These are phyloP conservation scores for Fusarium metavorans DNA, from an alignment of 2,329 filamentous ascomycete species.

Conservation along the genomic window DNA sequence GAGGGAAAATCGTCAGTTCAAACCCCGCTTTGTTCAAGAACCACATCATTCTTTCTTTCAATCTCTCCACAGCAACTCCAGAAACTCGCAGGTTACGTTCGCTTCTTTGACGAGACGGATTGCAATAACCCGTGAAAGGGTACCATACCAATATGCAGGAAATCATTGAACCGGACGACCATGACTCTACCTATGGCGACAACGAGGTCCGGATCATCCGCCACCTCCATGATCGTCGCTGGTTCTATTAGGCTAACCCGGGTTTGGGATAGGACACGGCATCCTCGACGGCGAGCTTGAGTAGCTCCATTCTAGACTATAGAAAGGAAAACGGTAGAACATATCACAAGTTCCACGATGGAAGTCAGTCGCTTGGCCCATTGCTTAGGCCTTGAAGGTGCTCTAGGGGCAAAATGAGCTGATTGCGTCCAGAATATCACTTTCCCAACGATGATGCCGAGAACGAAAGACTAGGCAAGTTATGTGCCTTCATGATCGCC, in stretches of 20 bases:
- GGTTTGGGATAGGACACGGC: constrained; percentile 3
- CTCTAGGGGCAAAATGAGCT: background rate
- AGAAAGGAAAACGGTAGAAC: constrained; percentile 20
- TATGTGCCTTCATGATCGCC: background rate
- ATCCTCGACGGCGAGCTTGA: constrained; percentile 9
- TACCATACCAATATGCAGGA: background rate
- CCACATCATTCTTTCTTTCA: background rate
- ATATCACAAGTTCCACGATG: constrained; percentile 17
- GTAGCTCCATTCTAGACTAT: constrained; percentile 12
- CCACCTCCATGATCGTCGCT: background rate
- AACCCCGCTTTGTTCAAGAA: background rate
- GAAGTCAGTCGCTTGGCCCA: background rate
- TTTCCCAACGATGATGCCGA: constrained; percentile 19
- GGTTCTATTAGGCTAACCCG: background rate
- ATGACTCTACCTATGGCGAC: background rate
- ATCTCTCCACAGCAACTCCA: background rate
- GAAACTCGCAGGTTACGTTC: background rate
- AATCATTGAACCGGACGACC: background rate
- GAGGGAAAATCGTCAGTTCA: background rate
- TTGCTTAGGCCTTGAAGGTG: background rate
- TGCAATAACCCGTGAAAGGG: background rate
- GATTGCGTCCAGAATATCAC: constrained; percentile 12
- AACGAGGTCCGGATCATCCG: background rate
- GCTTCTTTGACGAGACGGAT: background rate
- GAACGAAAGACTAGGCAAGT: constrained; percentile 14